These are phyloP conservation scores for Gastrolobium bilobum DNA, from an alignment of 306 rosid genomes.

Conservation along the genomic window DNA sequence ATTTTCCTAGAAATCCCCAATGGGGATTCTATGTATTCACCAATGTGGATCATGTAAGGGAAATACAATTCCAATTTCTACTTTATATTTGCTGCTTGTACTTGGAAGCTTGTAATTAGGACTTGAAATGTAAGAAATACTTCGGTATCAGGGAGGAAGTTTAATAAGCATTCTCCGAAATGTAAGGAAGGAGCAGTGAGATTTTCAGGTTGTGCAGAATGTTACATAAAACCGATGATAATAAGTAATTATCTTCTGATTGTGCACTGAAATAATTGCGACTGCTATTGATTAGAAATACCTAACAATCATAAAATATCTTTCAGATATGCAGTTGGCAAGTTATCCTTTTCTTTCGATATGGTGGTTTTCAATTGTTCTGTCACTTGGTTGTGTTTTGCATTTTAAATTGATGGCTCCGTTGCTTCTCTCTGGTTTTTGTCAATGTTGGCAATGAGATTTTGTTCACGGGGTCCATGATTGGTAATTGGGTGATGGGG, in stretches of 20 bases:
- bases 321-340: conserved; percentile 47
- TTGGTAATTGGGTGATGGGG: conserved; percentile 10
- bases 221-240: conserved; percentile 22
- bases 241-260: conserved; percentile 4
- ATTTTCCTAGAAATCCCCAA: conserved; percentile 37
- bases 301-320: conserved; percentile 44
- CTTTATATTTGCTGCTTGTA: conserved; percentile 35
- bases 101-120: conserved; percentile 50
- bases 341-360: conserved; percentile 31
- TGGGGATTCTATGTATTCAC: conserved; percentile 36
- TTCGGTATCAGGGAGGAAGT: neutral
- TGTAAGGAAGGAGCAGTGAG: neutral
- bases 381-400: conserved; percentile 36
- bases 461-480: conserved; percentile 37
- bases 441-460: conserved; percentile 4
- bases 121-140: conserved; percentile 27
- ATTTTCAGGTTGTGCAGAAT: conserved; percentile 35
- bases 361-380: conserved; percentile 49
- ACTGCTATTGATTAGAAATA: conserved; percentile 23
- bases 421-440: conserved; percentile 30
- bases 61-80: conserved; percentile 33
- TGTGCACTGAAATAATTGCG: conserved; percentile 45
- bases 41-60: conserved; percentile 42
- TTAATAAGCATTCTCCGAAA: neutral
- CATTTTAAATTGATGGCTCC: conserved; percentile 43